Percentiles rank a stretch among this genome's conserved stretches.
These are phyloP conservation scores for Danielia oregonensis DNA, from an alignment of 805 yeast species.

Conservation along the genomic window DNA sequence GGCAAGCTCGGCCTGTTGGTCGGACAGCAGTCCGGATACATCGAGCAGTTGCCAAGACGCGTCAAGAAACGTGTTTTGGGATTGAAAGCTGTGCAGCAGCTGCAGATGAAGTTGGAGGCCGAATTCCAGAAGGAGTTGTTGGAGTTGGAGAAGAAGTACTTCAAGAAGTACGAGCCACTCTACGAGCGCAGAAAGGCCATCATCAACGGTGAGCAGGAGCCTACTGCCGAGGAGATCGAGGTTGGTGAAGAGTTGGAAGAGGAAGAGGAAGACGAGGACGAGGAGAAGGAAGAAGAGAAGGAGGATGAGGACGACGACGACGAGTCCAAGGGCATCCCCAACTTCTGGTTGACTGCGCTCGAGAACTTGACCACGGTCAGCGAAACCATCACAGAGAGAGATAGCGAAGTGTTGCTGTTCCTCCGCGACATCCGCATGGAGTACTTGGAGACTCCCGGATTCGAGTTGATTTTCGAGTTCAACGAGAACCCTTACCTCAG, in stretches of 20 bases:
- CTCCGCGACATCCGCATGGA: slow-evolving; percentile 72
- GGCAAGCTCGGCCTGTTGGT: slow-evolving; percentile 81
- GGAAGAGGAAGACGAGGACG: slow-evolving; percentile 45
- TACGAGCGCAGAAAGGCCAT: slow-evolving; percentile 70
- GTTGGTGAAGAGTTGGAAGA: slow-evolving; percentile 72
- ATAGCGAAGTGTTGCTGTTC: slow-evolving; percentile 71
- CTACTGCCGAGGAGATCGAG: slow-evolving; percentile 72
- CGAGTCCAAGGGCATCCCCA: slow-evolving; percentile 73
- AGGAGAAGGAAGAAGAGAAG: slow-evolving; percentile 37
- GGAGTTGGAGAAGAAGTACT: slow-evolving; percentile 79
- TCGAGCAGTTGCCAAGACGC: slow-evolving; percentile 65
- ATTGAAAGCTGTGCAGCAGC: slow-evolving; percentile 74
- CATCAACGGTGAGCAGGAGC: slow-evolving; percentile 70
- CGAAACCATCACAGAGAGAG: slow-evolving; percentile 85
- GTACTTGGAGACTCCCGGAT: slow-evolving; percentile 83
- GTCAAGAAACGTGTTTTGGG: slow-evolving; percentile 79
- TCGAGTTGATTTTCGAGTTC: slow-evolving; percentile 80
- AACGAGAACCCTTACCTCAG: slow-evolving; percentile 71
- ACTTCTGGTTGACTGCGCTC: slow-evolving; percentile 95
- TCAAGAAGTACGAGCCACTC: slow-evolving; percentile 68
- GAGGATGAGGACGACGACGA: slow-evolving; percentile 43
- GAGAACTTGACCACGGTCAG: slow-evolving; percentile 79
- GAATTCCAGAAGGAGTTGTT: slow-evolving; percentile 88
- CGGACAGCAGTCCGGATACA: slow-evolving; percentile 85
- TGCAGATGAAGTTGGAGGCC: slow-evolving; percentile 79